Base-by-base conservation (phyloP, 345 rosid genomes). In the Trapa bicornis region DNA sequence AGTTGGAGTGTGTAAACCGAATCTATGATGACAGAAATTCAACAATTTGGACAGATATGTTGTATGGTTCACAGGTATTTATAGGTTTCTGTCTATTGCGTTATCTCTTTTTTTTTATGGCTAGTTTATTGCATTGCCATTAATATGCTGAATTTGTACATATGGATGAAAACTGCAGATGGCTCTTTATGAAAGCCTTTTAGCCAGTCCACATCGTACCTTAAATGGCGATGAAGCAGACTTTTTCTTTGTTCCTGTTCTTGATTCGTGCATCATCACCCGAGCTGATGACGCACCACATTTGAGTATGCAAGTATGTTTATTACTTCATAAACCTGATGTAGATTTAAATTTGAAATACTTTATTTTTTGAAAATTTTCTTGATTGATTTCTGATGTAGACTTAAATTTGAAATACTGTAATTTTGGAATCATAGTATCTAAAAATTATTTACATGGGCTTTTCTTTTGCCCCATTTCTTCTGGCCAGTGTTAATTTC, bases 221-320 rank as follows among this genome's bases (percentile, higher is more conserved):
- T 78, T 93, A 76, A 93, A 90, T 75, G 97, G 95, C 6, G 95
- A 87, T 52, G 99, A 93, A 74, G 99, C 99, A 39, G 99, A 93
- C 63, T 93, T 78, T 79, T 93, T 90, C 88, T 93, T 88, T 75
- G 98, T 91, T 72, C 98, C 98, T 65, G 95, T 90, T 83, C 92
- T 93, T 77, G 98, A 93, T 81, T 81, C 97, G 0, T 93, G 98
- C 81, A 93, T 93, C 70, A 93, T 93, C 66, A 83, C 82, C 37
- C 97, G 97, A 63, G 98, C 95, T 68, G 89, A 82, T 47, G 98
- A 93, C 84, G 87, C 95, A 54, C 97, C 98, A 57, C 97, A 93
- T 80, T 54, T 93, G 69, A 84, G 75, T 71, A 42, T 83, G 92
- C 67, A 80, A 97, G 98, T 93, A 73, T 48, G 53, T 64, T 47